Conservation (phyloP, 495 filamentous ascomycete genomes). For the Rhypophila decipiens region DNA sequence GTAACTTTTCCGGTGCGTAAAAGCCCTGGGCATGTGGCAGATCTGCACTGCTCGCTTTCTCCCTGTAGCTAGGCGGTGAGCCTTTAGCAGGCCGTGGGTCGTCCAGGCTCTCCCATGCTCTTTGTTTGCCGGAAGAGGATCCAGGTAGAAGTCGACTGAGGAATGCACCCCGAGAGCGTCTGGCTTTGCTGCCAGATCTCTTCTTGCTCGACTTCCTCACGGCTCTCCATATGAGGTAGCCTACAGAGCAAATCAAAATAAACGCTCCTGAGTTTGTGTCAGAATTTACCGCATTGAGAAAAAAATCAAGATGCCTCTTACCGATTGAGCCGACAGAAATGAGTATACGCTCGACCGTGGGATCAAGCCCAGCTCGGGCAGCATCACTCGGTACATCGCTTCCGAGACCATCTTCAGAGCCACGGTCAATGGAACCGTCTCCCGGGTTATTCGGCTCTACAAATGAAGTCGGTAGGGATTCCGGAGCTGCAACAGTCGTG, state of each 20-base stretch:
- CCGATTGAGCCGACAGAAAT: conserved; percentile 46
- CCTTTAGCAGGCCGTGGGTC: conserved; percentile 2
- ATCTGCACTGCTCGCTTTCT: conserved; percentile 15
- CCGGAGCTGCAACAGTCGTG: neutral
- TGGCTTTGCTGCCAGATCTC: neutral
- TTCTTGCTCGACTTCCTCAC: conserved; percentile 25
- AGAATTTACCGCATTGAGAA: too few relatives aligned
- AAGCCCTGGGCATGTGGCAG: conserved; percentile 12
- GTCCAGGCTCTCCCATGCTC: conserved; percentile 17
- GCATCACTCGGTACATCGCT: conserved; percentile 10
- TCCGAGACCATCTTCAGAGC: conserved; percentile 7
- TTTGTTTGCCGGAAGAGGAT: conserved; percentile 11
- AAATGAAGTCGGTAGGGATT: neutral
- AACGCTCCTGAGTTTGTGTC: conserved; percentile 27
- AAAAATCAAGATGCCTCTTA: too few relatives aligned
- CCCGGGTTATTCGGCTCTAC: neutral
- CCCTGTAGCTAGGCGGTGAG: conserved; percentile 28
- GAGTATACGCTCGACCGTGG: conserved; percentile 35
- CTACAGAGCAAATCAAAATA: conserved; percentile 34
- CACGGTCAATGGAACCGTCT: neutral
- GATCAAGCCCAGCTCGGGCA: conserved; percentile 16
- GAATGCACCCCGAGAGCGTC: conserved; percentile 5
- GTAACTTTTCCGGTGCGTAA: conserved; percentile 22
- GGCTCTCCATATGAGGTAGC: conserved; percentile 31
- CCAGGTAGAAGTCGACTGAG: conserved; percentile 1